phyloP scores from a whole-genome alignment of 1,284 basidiomycete species.

The Apiotrichum laibachii region DNA sequence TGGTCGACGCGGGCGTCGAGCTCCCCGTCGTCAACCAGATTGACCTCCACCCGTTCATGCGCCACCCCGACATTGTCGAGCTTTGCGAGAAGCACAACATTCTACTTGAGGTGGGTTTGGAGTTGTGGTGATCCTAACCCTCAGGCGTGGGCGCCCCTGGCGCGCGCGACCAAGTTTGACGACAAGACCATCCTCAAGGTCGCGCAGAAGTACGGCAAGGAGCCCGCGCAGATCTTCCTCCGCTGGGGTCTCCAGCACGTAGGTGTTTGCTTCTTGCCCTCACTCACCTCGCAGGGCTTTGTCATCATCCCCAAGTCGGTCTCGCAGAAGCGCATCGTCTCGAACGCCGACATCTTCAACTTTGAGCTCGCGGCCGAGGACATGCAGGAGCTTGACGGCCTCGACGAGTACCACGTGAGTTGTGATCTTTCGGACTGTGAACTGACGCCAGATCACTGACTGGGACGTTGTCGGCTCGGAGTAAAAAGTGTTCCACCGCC shows the following conservation, averaged over 20 bases:
- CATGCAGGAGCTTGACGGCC: constrained; percentile 50
- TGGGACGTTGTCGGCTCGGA: constrained; percentile 49
- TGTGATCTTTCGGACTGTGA: constrained; percentile 2
- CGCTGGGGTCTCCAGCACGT: constrained; percentile 57
- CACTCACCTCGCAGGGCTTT: constrained; percentile 38
- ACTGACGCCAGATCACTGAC: constrained; percentile 40
- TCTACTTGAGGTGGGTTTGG: constrained; percentile 48
- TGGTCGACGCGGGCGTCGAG: constrained; percentile 40
- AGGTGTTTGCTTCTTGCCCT: background rate
- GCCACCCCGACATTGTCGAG: constrained; percentile 52
- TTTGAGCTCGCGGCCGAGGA: constrained; percentile 53
- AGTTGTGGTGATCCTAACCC: background rate
- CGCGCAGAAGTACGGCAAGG: constrained; percentile 42
- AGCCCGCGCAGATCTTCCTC: constrained; percentile 55
- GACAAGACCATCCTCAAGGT: constrained; percentile 49
- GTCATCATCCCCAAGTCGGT: constrained; percentile 56
- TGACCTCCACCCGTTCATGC: constrained; percentile 53
- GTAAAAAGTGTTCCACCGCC: background rate
- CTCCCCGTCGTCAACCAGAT: constrained; percentile 52
- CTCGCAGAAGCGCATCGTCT: constrained; percentile 53
- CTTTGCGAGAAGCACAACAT: constrained; percentile 53
- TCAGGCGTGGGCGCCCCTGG: constrained; percentile 54
- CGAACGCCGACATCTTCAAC: constrained; percentile 54
- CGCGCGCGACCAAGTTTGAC: constrained; percentile 52
- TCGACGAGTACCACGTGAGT: constrained; percentile 48